Evolutionary conservation across 352 stramenopile species (phyloP).

Genomic region (Detonula confervacea): DNA sequence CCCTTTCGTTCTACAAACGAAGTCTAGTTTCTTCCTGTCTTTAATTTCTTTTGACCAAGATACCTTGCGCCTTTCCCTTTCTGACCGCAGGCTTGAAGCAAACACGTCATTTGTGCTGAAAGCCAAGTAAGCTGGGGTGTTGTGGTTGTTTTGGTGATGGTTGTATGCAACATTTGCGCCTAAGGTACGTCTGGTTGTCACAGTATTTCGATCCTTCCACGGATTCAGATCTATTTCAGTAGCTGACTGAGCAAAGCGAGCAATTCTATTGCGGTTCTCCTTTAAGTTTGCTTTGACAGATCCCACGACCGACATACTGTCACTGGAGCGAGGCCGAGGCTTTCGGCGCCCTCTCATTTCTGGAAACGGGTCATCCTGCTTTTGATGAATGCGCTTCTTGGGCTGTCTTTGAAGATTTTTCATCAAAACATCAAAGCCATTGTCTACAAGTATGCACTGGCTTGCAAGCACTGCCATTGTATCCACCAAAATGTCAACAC

Average conservation of each 20-base stretch:
- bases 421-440: slow-evolving; percentile 51
- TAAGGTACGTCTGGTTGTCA: slow-evolving; percentile 10
- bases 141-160: slow-evolving; percentile 32
- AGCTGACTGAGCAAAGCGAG: slow-evolving; percentile 58
- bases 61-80: slow-evolving; percentile 67
- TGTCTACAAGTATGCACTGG: slow-evolving; percentile 48
- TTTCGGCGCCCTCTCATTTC: slow-evolving; percentile 16
- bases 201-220: slow-evolving; percentile 17
- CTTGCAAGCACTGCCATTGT: slow-evolving; percentile 73
- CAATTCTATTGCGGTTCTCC: slow-evolving; percentile 49
- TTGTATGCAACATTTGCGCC: slow-evolving; percentile 44
- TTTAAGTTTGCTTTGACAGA: slow-evolving; percentile 54
- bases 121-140: slow-evolving; percentile 68
- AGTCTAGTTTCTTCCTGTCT: slow-evolving; percentile 55
- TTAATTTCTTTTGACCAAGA: slow-evolving; percentile 67
- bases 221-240: slow-evolving; percentile 52
- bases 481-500: slow-evolving; percentile 82
- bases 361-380: slow-evolving; percentile 28
- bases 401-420: slow-evolving; percentile 35
- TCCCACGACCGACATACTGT: slow-evolving; percentile 38
- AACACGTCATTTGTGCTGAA: slow-evolving; percentile 81
- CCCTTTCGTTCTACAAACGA: slow-evolving; percentile 61
- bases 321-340: slow-evolving; percentile 15
- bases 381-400: slow-evolving; percentile 21
- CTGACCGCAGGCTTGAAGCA: slow-evolving; percentile 70